phyloP scores from a whole-genome alignment of 2,329 filamentous ascomycete genomes.

The Trichoderma oligosporum region DNA sequence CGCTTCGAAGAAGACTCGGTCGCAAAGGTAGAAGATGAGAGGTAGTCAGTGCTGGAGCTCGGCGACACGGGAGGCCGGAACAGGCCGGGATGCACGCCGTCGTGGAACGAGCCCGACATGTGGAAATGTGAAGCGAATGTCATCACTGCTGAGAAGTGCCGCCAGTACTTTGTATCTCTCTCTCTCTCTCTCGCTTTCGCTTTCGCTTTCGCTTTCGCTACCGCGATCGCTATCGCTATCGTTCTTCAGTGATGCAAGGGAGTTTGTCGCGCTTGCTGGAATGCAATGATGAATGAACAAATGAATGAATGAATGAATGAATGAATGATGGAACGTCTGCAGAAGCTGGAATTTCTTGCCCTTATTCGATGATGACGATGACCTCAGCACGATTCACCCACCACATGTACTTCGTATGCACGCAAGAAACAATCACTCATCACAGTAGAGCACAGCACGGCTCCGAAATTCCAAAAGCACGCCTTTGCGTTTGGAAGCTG shows the following conservation, averaged over 20 bases:
- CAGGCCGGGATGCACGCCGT: slow-evolving; percentile 43
- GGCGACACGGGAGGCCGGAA: slow-evolving; percentile 46
- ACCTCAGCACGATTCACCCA: neutral
- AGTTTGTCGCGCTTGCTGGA: neutral
- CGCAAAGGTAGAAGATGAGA: slow-evolving; percentile 30
- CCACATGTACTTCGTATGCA: neutral
- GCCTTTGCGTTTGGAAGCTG: too few relatives aligned
- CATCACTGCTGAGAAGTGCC: slow-evolving; percentile 24
- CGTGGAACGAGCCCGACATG: slow-evolving; percentile 37
- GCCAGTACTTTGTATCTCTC: neutral
- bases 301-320: neutral
- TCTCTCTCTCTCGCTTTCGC: neutral
- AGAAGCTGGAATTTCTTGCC: neutral
- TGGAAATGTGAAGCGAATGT: slow-evolving; percentile 33
- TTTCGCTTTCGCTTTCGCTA: neutral
- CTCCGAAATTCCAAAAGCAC: neutral
- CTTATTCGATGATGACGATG: neutral
- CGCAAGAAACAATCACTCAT: neutral
- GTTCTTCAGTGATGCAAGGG: neutral
- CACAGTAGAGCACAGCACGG: neutral
- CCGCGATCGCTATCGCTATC: neutral
- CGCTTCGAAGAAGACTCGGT: slow-evolving; percentile 39
- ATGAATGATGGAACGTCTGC: neutral
- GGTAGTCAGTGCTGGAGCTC: slow-evolving; percentile 38
- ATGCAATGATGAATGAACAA: neutral